A percentile compares a stretch with the other conserved stretches of the same genome.
These are phyloP conservation scores for Kondoa malvinella DNA, from an alignment of 768 basidiomycete genomes.

Conservation along the genomic window DNA sequence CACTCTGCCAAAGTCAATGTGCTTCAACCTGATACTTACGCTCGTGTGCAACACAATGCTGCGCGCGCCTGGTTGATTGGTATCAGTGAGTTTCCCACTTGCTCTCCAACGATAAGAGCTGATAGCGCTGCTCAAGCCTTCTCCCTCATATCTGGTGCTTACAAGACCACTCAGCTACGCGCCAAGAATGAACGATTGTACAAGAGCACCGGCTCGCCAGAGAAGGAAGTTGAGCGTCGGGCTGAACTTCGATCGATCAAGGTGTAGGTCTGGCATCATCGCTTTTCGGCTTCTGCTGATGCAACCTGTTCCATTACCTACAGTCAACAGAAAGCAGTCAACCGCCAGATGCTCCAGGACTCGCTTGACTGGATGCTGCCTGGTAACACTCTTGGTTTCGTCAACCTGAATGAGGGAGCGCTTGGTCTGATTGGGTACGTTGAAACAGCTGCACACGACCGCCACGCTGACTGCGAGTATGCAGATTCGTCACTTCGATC, in stretches of 20 bases:
- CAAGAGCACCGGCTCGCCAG: conserved; percentile 35
- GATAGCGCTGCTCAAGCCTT: conserved; percentile 8
- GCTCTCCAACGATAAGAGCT: neutral
- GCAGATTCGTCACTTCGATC: conserved; percentile 24
- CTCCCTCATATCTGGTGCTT: conserved; percentile 22
- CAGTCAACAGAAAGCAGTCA: neutral
- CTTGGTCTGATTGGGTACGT: conserved; percentile 71
- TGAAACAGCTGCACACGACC: neutral
- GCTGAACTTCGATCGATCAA: conserved; percentile 39
- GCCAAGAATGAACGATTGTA: conserved; percentile 20
- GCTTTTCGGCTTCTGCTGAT: conserved; percentile 13
- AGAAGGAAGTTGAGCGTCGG: conserved; percentile 56
- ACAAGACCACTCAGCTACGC: conserved; percentile 24
- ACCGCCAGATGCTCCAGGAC: conserved; percentile 61
- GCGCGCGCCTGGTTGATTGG: conserved; percentile 25
- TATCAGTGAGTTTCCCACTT: conserved; percentile 16
- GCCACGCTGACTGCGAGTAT: neutral
- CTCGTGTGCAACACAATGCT: conserved; percentile 20
- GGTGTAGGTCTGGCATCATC: neutral
- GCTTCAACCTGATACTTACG: conserved; percentile 12
- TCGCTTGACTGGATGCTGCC: conserved; percentile 78
- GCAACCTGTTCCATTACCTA: neutral
- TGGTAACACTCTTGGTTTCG: conserved; percentile 57
- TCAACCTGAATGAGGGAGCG: conserved; percentile 63
- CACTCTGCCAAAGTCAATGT: conserved; percentile 26